Evolutionary conservation across 768 basidiomycete genomes (phyloP).

Genomic region (Rickenella mellea): DNA sequence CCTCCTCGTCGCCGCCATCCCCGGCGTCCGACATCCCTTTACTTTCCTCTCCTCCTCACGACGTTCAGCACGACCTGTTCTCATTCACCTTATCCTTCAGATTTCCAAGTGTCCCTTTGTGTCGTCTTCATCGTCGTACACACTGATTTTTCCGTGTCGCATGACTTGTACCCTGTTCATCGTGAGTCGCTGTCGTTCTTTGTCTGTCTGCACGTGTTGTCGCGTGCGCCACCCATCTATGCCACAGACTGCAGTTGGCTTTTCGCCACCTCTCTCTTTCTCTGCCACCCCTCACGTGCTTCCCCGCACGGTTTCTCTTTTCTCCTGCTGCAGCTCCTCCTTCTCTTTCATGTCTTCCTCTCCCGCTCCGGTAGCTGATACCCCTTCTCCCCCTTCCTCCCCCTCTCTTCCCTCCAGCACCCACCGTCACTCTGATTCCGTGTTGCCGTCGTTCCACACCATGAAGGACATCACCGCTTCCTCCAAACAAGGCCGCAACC

Average conservation of each 20-base stretch:
- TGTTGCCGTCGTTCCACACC: slow-evolving; percentile 22
- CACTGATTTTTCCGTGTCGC: too few species aligned
- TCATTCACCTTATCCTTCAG: too few species aligned
- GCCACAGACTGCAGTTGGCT: too few species aligned
- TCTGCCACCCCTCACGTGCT: slow-evolving; percentile 4
- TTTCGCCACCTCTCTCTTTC: background rate
- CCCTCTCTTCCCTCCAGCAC: slow-evolving; percentile 15
- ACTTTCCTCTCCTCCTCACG: slow-evolving; percentile 18
- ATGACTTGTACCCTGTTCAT: slow-evolving; percentile 28
- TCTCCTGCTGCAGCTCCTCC: slow-evolving; percentile 2
- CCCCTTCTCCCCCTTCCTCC: slow-evolving; percentile 14
- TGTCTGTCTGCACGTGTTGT: slow-evolving; percentile 8
- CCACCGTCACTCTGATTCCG: slow-evolving; percentile 12
- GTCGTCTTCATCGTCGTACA: too few species aligned
- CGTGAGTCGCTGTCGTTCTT: slow-evolving; percentile 27
- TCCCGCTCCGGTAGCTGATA: slow-evolving; percentile 15
- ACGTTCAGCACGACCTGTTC: slow-evolving; percentile 27
- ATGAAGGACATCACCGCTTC: slow-evolving; percentile 72
- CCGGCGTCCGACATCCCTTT: slow-evolving; percentile 11
- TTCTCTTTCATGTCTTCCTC: slow-evolving; percentile 7
- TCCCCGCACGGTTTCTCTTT: slow-evolving; percentile 10
- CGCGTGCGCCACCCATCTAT: background rate
- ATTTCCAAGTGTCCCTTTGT: too few species aligned
- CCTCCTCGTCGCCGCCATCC: slow-evolving; percentile 15
- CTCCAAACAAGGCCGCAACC: slow-evolving; percentile 49